A percentile compares a stretch with the other conserved stretches of the same genome.
Evolutionary conservation across 2,329 filamentous ascomycete species (phyloP).

Genomic region (Triangularia setosa): DNA sequence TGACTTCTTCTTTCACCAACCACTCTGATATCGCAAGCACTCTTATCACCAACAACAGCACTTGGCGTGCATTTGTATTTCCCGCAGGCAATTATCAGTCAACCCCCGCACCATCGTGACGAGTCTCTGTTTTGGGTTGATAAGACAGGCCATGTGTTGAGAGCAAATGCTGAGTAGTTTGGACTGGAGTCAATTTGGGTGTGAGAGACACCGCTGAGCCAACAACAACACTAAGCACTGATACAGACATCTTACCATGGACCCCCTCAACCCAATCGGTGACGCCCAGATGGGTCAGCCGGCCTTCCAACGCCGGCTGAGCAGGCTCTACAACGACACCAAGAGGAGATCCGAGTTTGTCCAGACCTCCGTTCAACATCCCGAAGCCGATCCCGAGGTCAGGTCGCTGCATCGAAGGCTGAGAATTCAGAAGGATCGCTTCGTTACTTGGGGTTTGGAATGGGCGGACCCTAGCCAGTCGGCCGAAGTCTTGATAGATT

Average conservation of each 20-base stretch:
- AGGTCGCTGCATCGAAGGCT: constrained; percentile 70
- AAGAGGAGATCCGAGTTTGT: constrained; percentile 75
- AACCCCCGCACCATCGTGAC: background rate
- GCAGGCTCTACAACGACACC: constrained; percentile 74
- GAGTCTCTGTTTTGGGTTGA: background rate
- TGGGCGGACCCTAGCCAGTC: constrained; percentile 69
- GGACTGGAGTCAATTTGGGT: background rate
- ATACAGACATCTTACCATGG: constrained; percentile 18
- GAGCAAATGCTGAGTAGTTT: background rate
- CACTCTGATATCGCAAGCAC: background rate
- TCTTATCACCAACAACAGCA: background rate
- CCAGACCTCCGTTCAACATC: constrained; percentile 58
- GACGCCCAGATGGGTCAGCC: constrained; percentile 48
- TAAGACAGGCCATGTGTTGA: background rate
- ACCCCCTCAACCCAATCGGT: constrained; percentile 40
- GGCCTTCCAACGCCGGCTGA: constrained; percentile 57
- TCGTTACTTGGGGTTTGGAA: constrained; percentile 75
- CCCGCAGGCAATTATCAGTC: background rate
- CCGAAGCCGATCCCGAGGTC: constrained; percentile 62
- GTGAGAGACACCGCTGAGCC: background rate
- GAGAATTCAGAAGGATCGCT: constrained; percentile 73
- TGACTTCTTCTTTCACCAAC: background rate
- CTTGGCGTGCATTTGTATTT: background rate
- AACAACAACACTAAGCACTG: background rate
- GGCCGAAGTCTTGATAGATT: constrained; percentile 61